These are phyloP conservation scores for Podospora australis DNA, from an alignment of 495 filamentous ascomycete genomes.

Conservation along the genomic window DNA sequence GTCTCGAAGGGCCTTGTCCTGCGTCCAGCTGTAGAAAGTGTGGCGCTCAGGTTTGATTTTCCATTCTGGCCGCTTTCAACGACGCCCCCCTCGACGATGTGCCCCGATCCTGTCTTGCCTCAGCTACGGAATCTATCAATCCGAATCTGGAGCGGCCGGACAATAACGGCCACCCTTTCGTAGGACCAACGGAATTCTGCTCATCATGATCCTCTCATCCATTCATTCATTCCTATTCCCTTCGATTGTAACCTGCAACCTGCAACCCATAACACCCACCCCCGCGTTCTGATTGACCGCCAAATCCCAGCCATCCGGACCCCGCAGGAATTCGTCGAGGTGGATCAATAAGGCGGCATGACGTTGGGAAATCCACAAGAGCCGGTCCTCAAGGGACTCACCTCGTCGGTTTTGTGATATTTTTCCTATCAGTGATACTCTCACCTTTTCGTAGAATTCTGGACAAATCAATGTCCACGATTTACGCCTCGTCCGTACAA, in stretches of 20 bases:
- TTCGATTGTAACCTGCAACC: no score
- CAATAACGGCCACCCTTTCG: not conserved
- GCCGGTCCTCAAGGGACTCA: not conserved
- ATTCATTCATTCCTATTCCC: not conserved
- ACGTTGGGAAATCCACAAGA: no score
- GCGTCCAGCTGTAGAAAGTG: no score
- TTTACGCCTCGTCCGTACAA: not conserved
- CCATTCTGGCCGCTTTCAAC: not conserved
- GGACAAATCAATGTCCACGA: not conserved
- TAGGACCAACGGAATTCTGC: not conserved
- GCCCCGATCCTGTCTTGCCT: not conserved
- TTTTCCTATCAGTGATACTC: not conserved
- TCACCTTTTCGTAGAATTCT: not conserved
- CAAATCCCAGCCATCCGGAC: not conserved
- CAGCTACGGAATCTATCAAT: not conserved
- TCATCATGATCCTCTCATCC: not conserved
- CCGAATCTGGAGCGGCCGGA: not conserved
- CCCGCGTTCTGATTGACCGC: not conserved
- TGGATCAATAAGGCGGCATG: not conserved
- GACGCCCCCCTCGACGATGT: not conserved
- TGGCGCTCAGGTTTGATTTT: constrained; percentile 6
- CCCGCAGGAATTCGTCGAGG: not conserved
- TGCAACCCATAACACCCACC: not conserved
- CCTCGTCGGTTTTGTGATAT: not conserved
- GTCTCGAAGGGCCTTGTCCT: no score